Conservation (phyloP, 1,284 basidiomycete species). For the Meira miltonrushii region DNA sequence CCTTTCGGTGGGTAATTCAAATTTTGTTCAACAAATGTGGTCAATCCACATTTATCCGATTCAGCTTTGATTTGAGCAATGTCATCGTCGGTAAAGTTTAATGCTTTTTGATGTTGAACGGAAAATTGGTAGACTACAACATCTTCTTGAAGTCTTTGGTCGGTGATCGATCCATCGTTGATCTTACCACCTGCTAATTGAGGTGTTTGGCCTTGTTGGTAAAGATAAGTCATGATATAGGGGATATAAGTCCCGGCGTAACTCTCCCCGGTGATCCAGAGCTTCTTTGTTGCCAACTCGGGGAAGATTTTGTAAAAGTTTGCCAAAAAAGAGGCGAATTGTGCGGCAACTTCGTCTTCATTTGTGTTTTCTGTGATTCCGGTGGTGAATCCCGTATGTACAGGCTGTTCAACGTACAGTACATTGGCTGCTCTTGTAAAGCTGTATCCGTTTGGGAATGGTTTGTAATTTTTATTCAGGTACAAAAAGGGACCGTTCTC, state of each 20-base stretch:
- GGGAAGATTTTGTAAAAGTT: slow-evolving; percentile 35
- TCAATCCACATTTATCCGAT: neutral
- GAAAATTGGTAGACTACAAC: neutral
- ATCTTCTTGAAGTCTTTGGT: neutral
- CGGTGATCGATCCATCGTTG: neutral
- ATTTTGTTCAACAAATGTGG: neutral
- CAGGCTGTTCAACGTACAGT: slow-evolving; percentile 75
- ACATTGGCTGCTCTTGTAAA: slow-evolving; percentile 71
- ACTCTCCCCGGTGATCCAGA: slow-evolving; percentile 56
- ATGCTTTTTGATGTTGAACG: neutral
- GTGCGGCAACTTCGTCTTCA: slow-evolving; percentile 47
- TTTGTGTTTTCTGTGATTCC: slow-evolving; percentile 63
- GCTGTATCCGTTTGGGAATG: slow-evolving; percentile 66
- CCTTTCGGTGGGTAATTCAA: neutral
- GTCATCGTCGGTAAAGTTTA: neutral
- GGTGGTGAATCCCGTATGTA: slow-evolving; percentile 73
- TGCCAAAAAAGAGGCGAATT: slow-evolving; percentile 49
- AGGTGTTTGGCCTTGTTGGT: slow-evolving; percentile 19
- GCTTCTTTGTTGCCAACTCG: slow-evolving; percentile 27
- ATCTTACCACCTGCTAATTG: slow-evolving; percentile 22
- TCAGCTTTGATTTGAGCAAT: neutral
- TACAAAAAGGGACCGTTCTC: slow-evolving; percentile 74
- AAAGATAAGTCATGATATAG: neutral
- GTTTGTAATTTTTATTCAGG: slow-evolving; percentile 63
- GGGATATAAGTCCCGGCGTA: slow-evolving; percentile 83